Evolutionary conservation across 352 stramenopile species (phyloP).

Genomic region (Pseudoperonospora humuli): DNA sequence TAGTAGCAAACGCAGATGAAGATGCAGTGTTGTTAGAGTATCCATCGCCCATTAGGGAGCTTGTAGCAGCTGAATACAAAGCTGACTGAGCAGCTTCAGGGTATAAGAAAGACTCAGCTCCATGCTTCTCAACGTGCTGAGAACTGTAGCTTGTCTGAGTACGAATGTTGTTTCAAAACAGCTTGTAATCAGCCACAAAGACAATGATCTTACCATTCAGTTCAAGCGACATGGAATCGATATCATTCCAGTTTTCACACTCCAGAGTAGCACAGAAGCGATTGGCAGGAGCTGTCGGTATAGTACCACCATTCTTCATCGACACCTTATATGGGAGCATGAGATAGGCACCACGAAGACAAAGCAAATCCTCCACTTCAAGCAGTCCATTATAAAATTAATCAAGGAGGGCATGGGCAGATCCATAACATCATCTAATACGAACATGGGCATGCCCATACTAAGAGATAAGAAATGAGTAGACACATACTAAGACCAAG

Average conservation of each 20-base stretch:
- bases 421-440: too few species aligned
- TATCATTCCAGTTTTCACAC: not conserved
- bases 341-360: constrained; percentile 6
- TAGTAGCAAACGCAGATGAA: too few species aligned
- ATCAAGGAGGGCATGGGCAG: too few species aligned
- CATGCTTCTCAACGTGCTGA: constrained; percentile 22
- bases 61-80: not conserved
- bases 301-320: constrained; percentile 1
- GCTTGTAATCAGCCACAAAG: not conserved
- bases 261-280: not conserved
- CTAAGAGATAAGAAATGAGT: too few species aligned
- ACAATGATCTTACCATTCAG: not conserved
- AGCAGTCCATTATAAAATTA: too few species aligned
- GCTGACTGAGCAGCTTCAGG: constrained; percentile 12
- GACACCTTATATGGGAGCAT: constrained; percentile 7
- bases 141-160: constrained; percentile 13
- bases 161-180: constrained; percentile 1
- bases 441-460: too few species aligned
- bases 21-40: constrained; percentile 12
- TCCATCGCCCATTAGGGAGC: constrained; percentile 6
- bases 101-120: constrained; percentile 22
- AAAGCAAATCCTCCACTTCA: constrained; percentile 4
- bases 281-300: not conserved
- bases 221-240: not conserved
- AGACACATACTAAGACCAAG: too few species aligned